Evolutionary conservation across 2,329 filamentous ascomycete genomes (phyloP).

Genomic region (Cyanodermella asteris): DNA sequence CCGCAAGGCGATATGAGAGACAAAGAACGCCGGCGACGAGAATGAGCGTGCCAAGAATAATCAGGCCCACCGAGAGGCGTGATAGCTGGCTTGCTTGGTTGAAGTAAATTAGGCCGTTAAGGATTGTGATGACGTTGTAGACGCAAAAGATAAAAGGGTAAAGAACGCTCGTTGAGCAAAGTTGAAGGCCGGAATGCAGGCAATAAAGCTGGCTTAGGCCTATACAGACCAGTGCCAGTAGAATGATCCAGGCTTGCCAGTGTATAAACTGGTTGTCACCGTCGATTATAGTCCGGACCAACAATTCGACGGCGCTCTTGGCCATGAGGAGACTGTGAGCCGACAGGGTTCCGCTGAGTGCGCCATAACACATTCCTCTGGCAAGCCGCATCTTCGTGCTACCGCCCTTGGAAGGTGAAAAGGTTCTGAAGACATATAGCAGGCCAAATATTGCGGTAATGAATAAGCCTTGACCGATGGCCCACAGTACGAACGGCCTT

Average conservation of each 20-base stretch:
- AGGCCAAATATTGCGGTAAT: conserved; percentile 45
- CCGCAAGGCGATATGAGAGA: conserved; percentile 79
- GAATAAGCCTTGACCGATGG: conserved; percentile 54
- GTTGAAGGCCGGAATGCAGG: conserved; percentile 75
- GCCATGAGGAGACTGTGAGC: conserved; percentile 84
- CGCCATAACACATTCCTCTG: conserved; percentile 69
- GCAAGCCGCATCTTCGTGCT: conserved; percentile 50
- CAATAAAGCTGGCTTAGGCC: conserved; percentile 88
- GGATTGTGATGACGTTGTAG: conserved; percentile 96
- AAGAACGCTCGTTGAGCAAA: conserved; percentile 84
- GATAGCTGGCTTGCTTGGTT: conserved; percentile 64
- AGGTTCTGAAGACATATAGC: conserved; percentile 23
- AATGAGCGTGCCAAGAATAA: conserved; percentile 68
- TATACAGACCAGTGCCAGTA: conserved; percentile 57
- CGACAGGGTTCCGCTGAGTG: conserved; percentile 78
- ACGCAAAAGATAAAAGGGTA: conserved; percentile 97
- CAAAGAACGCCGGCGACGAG: conserved; percentile 74
- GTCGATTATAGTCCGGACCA: conserved; percentile 70
- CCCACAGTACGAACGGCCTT: conserved; percentile 67
- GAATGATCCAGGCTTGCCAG: conserved; percentile 86
- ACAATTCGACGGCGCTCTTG: conserved; percentile 86
- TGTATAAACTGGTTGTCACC: conserved; percentile 80
- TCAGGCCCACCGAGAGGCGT: conserved; percentile 25
- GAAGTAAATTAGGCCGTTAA: conserved; percentile 95
- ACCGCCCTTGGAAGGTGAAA: conserved; percentile 13